Conservation (phyloP, 257 asterid species). For the Scutellaria baicalensis region DNA sequence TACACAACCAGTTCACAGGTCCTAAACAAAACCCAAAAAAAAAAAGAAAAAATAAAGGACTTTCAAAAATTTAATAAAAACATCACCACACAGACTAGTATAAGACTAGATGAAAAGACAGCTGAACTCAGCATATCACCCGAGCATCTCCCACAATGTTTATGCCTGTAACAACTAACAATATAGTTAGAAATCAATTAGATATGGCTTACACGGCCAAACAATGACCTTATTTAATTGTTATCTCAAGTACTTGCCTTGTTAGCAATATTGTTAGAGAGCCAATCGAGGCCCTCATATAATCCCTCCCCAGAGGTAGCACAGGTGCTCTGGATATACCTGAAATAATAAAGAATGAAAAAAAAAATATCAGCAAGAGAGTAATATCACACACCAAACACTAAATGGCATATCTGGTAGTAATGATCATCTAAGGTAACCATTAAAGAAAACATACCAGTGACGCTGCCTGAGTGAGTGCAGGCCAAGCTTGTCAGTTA, state of each 20-base stretch:
- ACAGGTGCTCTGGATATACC: constrained; percentile 95
- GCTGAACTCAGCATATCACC: constrained; percentile 44
- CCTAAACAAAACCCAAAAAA: constrained; percentile 21
- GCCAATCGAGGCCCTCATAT: constrained; percentile 91
- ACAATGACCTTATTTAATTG: background rate
- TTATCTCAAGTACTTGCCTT: constrained; percentile 43
- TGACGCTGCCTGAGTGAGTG: constrained; percentile 93
- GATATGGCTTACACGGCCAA: background rate
- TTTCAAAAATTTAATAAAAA: constrained; percentile 10
- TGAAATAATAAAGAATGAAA: background rate
- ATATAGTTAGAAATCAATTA: background rate
- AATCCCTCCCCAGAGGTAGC: constrained; percentile 95
- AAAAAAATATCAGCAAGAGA: background rate
- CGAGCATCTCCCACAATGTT: constrained; percentile 24
- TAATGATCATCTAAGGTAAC: background rate
- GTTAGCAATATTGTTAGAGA: constrained; percentile 76
- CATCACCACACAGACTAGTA: constrained; percentile 32
- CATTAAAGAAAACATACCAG: constrained; percentile 40
- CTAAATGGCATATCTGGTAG: background rate
- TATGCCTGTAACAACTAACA: constrained; percentile 49
- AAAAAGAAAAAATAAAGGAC: background rate
- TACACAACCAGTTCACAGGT: constrained; percentile 32
- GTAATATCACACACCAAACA: background rate
- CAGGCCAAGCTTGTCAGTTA: constrained; percentile 86
- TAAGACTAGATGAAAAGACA: constrained; percentile 35